phyloP scores from a whole-genome alignment of 768 basidiomycete species.

The Termitomyces sp. region DNA sequence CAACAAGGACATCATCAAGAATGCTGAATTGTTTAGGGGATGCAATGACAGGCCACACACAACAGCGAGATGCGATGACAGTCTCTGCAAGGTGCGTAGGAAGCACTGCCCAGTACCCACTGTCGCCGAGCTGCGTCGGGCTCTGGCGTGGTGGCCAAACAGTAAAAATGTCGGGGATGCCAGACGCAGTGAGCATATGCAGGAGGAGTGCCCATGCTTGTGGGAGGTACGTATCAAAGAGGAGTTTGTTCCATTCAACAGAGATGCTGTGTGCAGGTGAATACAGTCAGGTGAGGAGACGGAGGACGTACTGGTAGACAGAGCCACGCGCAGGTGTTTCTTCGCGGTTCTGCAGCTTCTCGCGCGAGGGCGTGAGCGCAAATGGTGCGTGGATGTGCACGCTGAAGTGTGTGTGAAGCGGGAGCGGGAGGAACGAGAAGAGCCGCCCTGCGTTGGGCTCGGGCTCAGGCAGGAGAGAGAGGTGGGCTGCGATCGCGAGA shows the following conservation, averaged over 20 bases:
- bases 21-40: neutral
- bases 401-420: conserved; percentile 38
- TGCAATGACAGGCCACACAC: conserved; percentile 32
- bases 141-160: conserved; percentile 35
- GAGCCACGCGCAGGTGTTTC: conserved; percentile 33
- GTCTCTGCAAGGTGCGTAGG: conserved; percentile 22
- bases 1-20: conserved; percentile 22
- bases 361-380: conserved; percentile 39
- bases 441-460: conserved; percentile 28
- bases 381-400: conserved; percentile 43
- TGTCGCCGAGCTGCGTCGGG: conserved; percentile 30
- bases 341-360: conserved; percentile 36
- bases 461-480: conserved; percentile 13
- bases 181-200: conserved; percentile 21
- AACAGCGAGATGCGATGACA: conserved; percentile 19
- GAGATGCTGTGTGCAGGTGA: conserved; percentile 26
- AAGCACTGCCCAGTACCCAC: conserved; percentile 32
- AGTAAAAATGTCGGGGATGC: conserved; percentile 25
- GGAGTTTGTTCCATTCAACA: conserved; percentile 41
- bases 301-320: conserved; percentile 33
- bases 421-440: conserved; percentile 46
- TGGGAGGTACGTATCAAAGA: conserved; percentile 43
- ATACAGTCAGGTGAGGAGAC: neutral
- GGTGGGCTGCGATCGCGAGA: conserved; percentile 31
- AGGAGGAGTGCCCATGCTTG: conserved; percentile 35